These are phyloP conservation scores for Lepidium africanum DNA, from an alignment of 345 rosid genomes.

Conservation along the genomic window DNA sequence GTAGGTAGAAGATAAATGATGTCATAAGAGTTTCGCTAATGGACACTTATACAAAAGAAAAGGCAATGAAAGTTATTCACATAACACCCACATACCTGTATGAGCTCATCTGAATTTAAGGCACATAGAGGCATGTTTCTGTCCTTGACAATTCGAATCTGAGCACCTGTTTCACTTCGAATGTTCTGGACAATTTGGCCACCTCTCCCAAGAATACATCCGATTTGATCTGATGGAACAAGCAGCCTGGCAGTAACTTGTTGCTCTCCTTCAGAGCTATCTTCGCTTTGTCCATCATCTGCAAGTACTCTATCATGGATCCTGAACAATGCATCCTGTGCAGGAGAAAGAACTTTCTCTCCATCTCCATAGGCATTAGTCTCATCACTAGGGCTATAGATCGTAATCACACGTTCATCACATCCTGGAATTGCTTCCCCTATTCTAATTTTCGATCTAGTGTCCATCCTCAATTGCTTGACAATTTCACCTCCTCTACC, in stretches of 20 bases:
- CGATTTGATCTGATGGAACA: conserved; percentile 98
- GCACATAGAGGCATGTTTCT: conserved; percentile 85
- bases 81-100: conserved; percentile 49
- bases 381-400: conserved; percentile 82
- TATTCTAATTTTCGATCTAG: conserved; percentile 79
- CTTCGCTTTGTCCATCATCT: conserved; percentile 58
- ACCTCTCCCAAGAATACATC: conserved; percentile 91
- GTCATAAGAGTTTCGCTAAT: not conserved
- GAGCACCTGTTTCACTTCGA: conserved; percentile 84
- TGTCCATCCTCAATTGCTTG: conserved; percentile 76
- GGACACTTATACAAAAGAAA: not conserved
- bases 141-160: conserved; percentile 86
- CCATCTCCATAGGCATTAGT: conserved; percentile 59
- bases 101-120: conserved; percentile 79
- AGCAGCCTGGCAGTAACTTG: conserved; percentile 71
- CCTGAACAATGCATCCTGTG: conserved; percentile 87
- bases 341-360: conserved; percentile 56
- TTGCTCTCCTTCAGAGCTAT: conserved; percentile 47
- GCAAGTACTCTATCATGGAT: conserved; percentile 81
- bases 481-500: conserved; percentile 96
- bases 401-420: conserved; percentile 91
- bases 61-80: not conserved
- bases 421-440: conserved; percentile 71
- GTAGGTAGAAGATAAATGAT: not conserved
- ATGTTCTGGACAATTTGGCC: conserved; percentile 87